A percentile compares a stretch with the other conserved stretches of the same genome.
These are phyloP conservation scores for Martensiomyces pterosporus DNA, from an alignment of 192 early-diverging fungal species.

Conservation along the genomic window DNA sequence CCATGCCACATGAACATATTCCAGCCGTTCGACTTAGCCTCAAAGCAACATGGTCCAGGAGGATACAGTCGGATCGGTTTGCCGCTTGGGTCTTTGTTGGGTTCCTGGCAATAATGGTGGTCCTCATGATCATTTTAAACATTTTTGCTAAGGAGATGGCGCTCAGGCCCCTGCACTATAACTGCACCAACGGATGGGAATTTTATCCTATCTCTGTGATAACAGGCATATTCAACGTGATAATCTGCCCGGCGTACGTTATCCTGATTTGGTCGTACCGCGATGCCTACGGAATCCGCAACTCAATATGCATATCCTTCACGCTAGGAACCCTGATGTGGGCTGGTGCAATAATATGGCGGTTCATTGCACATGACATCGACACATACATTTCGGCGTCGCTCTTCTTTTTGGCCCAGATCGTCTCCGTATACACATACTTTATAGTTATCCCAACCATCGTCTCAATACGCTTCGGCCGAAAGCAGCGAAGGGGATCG, in stretches of 20 bases:
- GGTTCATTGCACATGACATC: slow-evolving; percentile 7
- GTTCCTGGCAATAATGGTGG: background rate
- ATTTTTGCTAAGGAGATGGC: slow-evolving; percentile 22
- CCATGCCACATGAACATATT: no score
- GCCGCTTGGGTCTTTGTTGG: slow-evolving; percentile 7
- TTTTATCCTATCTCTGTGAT: background rate
- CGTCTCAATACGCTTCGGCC: slow-evolving; percentile 15
- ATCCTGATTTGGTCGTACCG: slow-evolving; percentile 8
- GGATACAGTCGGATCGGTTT: slow-evolving; percentile 9
- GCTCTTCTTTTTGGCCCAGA: slow-evolving; percentile 16
- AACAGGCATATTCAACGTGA: background rate
- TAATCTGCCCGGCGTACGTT: slow-evolving; percentile 7
- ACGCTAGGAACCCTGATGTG: no score
- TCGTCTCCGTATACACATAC: slow-evolving; percentile 13
- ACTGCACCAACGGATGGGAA: slow-evolving; percentile 19
- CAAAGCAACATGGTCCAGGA: slow-evolving; percentile 2
- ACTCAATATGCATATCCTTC: slow-evolving; percentile 9
- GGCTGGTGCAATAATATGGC: slow-evolving; percentile 16
- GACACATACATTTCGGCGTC: slow-evolving; percentile 13
- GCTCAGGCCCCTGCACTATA: slow-evolving; percentile 7
- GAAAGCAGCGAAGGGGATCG: slow-evolving; percentile 3
- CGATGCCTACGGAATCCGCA: slow-evolving; percentile 25
- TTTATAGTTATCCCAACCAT: slow-evolving; percentile 15
- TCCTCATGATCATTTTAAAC: slow-evolving; percentile 7
- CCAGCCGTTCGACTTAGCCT: background rate